phyloP scores from a whole-genome alignment of 768 basidiomycete genomes.

The Phanerochaete sordida region DNA sequence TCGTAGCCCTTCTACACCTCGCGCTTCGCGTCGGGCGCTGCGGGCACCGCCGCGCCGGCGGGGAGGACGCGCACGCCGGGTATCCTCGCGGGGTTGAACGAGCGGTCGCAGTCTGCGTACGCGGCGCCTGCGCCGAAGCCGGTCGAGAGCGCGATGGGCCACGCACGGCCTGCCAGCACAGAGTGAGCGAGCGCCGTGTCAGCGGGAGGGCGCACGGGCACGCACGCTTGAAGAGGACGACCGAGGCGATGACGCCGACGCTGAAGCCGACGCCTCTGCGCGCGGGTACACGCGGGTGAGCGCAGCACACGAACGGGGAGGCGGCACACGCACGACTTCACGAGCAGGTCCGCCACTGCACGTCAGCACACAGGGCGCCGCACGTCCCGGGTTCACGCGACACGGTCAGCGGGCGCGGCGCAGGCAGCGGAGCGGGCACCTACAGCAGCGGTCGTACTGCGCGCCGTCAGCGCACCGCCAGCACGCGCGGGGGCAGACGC shows the following conservation, averaged over 20 bases:
- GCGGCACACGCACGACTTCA: constrained; percentile 67
- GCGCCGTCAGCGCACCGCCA: background rate
- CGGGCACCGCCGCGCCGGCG: constrained; percentile 3
- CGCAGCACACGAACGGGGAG: background rate
- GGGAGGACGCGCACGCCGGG: constrained; percentile 76
- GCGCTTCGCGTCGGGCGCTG: background rate
- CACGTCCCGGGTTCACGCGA: constrained; percentile 21
- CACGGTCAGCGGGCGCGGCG: constrained; percentile 1
- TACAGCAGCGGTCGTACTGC: constrained; percentile 85
- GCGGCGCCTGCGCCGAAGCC: constrained; percentile 87
- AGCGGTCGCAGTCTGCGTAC: constrained; percentile 89
- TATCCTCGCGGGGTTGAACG: constrained; percentile 88
- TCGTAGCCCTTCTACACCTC: background rate
- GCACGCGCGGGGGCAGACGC: constrained; percentile 1
- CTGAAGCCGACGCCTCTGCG: constrained; percentile 84
- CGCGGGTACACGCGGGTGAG: constrained; percentile 8
- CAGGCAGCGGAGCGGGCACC: constrained; percentile 30
- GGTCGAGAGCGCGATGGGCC: constrained; percentile 84
- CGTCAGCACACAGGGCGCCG: too few relatives aligned
- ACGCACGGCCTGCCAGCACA: constrained; percentile 68
- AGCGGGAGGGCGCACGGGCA: constrained; percentile 21
- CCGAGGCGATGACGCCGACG: constrained; percentile 83
- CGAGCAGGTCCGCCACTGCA: constrained; percentile 68
- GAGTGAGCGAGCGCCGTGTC: background rate
- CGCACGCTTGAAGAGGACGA: constrained; percentile 89